phyloP scores from a whole-genome alignment of 805 yeast genomes.

The Alloascoidea africana region DNA sequence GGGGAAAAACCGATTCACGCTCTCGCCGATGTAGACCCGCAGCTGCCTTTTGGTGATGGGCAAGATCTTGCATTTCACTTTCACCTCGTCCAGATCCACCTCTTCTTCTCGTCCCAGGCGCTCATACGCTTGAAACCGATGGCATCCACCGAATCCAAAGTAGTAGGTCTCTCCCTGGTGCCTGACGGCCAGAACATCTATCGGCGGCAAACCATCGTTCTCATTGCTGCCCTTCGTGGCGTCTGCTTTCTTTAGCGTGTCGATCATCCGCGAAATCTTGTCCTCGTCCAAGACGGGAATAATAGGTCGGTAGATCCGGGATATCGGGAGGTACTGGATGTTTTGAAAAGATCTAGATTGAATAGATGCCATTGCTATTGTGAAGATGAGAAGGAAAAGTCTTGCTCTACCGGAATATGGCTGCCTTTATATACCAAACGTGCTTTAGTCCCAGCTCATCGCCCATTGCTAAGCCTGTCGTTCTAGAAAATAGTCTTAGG shows the following conservation, averaged over 20 bases:
- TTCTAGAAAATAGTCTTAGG: too few relatives aligned
- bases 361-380: constrained; percentile 27
- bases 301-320: constrained; percentile 63
- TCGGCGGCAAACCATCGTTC: constrained; percentile 61
- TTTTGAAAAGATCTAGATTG: constrained; percentile 43
- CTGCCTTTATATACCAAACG: not conserved
- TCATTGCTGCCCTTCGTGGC: constrained; percentile 12
- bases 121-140: constrained; percentile 79
- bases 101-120: constrained; percentile 23
- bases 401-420: constrained; percentile 1
- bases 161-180: constrained; percentile 47
- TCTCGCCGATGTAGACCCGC: constrained; percentile 54
- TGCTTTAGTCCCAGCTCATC: too few relatives aligned
- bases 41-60: constrained; percentile 66
- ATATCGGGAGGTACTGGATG: constrained; percentile 46
- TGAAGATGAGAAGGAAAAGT: not conserved
- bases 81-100: constrained; percentile 12
- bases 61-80: constrained; percentile 55
- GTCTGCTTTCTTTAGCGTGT: constrained; percentile 25
- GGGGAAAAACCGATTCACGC: constrained; percentile 25
- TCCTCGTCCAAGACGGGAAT: constrained; percentile 67
- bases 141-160: constrained; percentile 88
- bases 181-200: constrained; percentile 59
- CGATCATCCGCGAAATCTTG: constrained; percentile 64
- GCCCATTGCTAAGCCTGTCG: too few relatives aligned